Base-by-base conservation (phyloP, 2,329 filamentous ascomycete species). In the Chaetomiaceae sp. region DNA sequence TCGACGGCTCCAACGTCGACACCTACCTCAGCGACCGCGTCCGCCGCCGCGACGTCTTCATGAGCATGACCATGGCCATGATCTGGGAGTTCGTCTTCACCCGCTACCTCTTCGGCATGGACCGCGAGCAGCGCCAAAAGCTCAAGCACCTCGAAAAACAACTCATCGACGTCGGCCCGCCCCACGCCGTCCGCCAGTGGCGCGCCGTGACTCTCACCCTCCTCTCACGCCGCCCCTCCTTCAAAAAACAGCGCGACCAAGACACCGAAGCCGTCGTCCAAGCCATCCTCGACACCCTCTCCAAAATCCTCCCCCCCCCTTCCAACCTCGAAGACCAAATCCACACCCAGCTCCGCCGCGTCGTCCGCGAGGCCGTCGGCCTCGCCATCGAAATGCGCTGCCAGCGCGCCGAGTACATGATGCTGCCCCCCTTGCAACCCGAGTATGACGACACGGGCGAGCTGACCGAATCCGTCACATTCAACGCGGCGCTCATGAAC, bases 21-120 rank as follows among this genome's bases (percentile, higher is more conserved):
- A 74, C 77, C 51, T 93, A 95, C 64, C 83, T 99, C 43, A 80
- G 81, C 58, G 92, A 99, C 67, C 87, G 95, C 34, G 86, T 96
- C 48, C 85, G 81, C 63, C 85, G 93, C 55, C 84, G 92, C 54
- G 92, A 97, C 67, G 85, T 97, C 52, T 96, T 99, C 77, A 96
- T 97, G 89, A 93, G 90, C 33, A 90, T 99, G 68, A 89, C 92
- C 50, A 97, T 97, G 91, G 93, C 87, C 55, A 96, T 99, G 90
- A 85, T 99, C 45, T 99, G 91, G 91, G 93, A 99, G 69, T 96
- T 95, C 65, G 85, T 99, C 66, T 99, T 99, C 66, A 96, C 92
- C 8, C 84, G 93, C 57, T 99, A 99, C 68, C 83, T 99, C 21
- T 99, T 99, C 67, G 93, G 93, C 62, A 96, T 99, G 89, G 93